Percentiles rank a stretch among this genome's conserved stretches.
phyloP scores from a whole-genome alignment of 2,329 filamentous ascomycete genomes.

The Cadophora malorum region DNA sequence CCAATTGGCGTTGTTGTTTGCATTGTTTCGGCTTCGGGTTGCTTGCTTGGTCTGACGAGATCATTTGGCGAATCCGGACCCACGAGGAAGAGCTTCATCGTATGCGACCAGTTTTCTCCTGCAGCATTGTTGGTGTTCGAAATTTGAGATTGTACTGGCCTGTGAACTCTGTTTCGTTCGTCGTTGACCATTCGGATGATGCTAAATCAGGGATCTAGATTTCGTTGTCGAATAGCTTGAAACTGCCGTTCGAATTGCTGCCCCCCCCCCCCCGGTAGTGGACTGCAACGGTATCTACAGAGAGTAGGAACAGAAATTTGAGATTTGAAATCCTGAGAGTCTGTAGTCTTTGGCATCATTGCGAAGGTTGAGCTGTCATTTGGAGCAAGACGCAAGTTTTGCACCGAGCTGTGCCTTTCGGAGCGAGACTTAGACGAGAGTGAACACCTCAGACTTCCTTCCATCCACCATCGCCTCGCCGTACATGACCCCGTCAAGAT shows the following conservation, averaged over 20 bases:
- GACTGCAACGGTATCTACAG: too few species aligned
- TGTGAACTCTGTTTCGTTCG: not conserved
- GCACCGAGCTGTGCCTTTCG: too few species aligned
- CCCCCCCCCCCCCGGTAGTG: too few species aligned
- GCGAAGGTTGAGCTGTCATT: too few species aligned
- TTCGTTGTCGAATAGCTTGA: not conserved
- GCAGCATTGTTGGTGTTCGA: conserved; percentile 8
- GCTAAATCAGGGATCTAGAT: not conserved
- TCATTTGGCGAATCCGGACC: not conserved
- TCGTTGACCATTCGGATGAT: not conserved
- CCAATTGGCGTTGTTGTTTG: conserved; percentile 5
- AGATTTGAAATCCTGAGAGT: too few species aligned
- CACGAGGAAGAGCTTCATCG: not conserved
- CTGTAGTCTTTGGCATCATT: too few species aligned
- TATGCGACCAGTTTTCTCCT: not conserved
- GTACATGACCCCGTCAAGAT: not conserved
- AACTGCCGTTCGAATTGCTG: too few species aligned
- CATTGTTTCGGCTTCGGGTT: not conserved
- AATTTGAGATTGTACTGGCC: not conserved
- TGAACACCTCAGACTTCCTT: not conserved
- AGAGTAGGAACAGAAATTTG: too few species aligned
- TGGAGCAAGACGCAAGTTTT: too few species aligned
- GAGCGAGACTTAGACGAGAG: not conserved
- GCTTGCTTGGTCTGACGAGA: not conserved
- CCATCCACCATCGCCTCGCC: not conserved